Evolutionary conservation across 2,329 filamentous ascomycete genomes (phyloP).

Genomic region (Cladosporium sp.): DNA sequence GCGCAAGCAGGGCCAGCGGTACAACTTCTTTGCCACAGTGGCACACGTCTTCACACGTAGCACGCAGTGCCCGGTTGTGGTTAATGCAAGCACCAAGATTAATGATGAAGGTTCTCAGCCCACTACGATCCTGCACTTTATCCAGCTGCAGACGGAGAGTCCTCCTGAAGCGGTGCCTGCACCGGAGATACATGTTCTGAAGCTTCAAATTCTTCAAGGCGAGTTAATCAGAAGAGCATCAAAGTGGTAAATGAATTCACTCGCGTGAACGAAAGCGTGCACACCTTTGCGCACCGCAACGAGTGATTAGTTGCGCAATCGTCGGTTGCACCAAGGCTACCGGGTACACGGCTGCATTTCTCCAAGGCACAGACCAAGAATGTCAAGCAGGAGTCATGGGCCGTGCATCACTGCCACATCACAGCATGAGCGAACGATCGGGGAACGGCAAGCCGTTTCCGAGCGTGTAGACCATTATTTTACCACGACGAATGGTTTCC

Average conservation of each 20-base stretch:
- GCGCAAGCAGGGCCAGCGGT: background rate
- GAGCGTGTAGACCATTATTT: background rate
- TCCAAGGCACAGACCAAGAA: background rate
- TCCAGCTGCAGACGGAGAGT: background rate
- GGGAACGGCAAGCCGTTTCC: background rate
- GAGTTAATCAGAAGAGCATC: background rate
- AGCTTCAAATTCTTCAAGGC: background rate
- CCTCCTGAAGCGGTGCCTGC: background rate
- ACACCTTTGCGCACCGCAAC: background rate
- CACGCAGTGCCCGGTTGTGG: background rate
- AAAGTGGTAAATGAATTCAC: background rate
- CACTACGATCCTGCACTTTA: background rate
- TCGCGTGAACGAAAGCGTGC: background rate
- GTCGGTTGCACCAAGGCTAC: background rate
- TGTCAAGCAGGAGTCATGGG: background rate
- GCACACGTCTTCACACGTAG: background rate
- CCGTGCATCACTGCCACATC: background rate
- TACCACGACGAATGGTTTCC: background rate
- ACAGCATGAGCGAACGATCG: background rate
- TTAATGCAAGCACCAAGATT: background rate
- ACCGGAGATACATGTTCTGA: background rate
- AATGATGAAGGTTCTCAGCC: background rate
- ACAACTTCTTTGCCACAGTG: background rate
- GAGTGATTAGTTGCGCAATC: background rate
- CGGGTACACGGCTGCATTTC: conserved; percentile 8